phyloP scores from a whole-genome alignment of 1,284 basidiomycete species.

The Sutorius eximius region DNA sequence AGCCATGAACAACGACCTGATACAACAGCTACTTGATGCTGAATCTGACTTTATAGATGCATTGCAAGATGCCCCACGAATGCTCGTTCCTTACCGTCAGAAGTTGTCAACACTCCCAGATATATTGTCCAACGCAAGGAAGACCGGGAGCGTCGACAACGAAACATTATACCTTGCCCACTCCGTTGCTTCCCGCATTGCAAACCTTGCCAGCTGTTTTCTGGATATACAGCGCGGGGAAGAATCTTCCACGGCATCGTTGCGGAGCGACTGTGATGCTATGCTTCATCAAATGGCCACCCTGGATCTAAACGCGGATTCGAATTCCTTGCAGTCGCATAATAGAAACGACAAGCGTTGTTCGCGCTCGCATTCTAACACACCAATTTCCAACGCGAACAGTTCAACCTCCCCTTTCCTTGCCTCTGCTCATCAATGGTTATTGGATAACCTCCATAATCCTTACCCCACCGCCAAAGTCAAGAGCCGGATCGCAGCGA shows the following conservation, averaged over 20 bases:
- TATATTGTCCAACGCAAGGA: neutral
- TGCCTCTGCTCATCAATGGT: conserved; percentile 25
- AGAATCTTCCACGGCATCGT: neutral
- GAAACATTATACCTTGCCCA: conserved; percentile 5
- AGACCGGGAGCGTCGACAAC: neutral
- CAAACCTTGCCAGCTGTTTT: conserved; percentile 5
- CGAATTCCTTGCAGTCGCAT: neutral
- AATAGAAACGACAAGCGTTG: fast-evolving
- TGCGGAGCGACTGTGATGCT: conserved; percentile 9
- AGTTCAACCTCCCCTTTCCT: neutral
- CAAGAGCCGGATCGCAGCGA: conserved; percentile 16
- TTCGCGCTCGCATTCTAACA: neutral
- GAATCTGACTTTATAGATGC: conserved; percentile 10
- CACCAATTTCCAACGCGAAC: neutral
- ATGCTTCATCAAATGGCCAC: conserved; percentile 10
- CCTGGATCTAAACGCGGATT: neutral
- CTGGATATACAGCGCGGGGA: conserved; percentile 3
- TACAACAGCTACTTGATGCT: neutral
- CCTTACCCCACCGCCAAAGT: conserved; percentile 47
- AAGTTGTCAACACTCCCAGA: conserved; percentile 5
- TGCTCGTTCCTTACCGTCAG: conserved; percentile 5
- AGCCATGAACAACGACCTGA: neutral
- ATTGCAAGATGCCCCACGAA: neutral
- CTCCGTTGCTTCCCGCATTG: conserved; percentile 8
- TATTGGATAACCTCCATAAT: conserved; percentile 47